A percentile compares a stretch with the other conserved stretches of the same genome.
phyloP scores from a whole-genome alignment of 2,329 filamentous ascomycete species.

The Westerdykella aurantiaca region DNA sequence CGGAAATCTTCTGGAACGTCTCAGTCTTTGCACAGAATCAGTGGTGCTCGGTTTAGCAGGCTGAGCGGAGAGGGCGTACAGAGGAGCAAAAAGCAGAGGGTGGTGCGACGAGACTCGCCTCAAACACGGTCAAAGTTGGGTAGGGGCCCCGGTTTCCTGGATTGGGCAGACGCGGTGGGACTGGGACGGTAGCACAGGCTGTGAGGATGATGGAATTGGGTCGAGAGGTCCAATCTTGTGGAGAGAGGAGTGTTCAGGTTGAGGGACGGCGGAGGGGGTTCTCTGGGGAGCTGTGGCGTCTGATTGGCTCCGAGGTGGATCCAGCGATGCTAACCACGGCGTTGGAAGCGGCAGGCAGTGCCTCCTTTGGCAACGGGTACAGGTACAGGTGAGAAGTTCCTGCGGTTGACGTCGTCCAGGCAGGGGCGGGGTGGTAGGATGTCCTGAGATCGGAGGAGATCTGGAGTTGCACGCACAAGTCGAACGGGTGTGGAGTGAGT shows the following conservation, averaged over 20 bases:
- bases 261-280: conserved; percentile 16
- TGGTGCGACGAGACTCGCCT: conserved; percentile 34
- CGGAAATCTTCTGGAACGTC: conserved; percentile 41
- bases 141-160: conserved; percentile 41
- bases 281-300: conserved; percentile 3
- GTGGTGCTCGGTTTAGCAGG: conserved; percentile 35
- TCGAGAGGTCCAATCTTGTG: conserved; percentile 24
- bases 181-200: conserved; percentile 35
- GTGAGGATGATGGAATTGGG: conserved; percentile 31
- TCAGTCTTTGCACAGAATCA: conserved; percentile 34
- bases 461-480: conserved; percentile 23
- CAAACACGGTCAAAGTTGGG: conserved; percentile 32
- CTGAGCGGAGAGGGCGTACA: conserved; percentile 38
- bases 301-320: conserved; percentile 19
- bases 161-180: conserved; percentile 45
- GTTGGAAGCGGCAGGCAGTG: conserved; percentile 23
- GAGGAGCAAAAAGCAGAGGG: conserved; percentile 32
- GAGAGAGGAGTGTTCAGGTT: conserved; percentile 26
- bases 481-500: conserved; percentile 11
- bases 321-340: conserved; percentile 19
- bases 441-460: conserved; percentile 7
- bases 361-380: conserved; percentile 16
- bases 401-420: conserved; percentile 6
- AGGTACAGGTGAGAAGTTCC: conserved; percentile 16
- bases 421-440: conserved; percentile 25